Percentiles rank a stretch among this genome's conserved stretches.
Conservation (phyloP, 129 eudicot species). For the Oenanthe sinensis region DNA sequence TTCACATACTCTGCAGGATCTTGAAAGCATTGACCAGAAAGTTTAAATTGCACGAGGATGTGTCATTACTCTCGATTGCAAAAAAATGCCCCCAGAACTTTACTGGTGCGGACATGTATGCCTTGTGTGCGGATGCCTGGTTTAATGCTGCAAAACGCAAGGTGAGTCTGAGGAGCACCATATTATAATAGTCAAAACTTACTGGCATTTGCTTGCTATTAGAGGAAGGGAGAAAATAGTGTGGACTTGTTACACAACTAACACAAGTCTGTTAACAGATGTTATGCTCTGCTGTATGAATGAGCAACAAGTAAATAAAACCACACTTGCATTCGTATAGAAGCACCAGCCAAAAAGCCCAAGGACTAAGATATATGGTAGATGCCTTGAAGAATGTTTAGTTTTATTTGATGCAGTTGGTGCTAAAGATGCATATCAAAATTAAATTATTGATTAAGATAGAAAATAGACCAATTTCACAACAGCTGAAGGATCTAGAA, state of each 20-base stretch:
- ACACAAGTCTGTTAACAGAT: background rate
- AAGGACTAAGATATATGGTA: background rate
- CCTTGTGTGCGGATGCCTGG: slow-evolving; percentile 99
- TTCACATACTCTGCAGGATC: slow-evolving; percentile 43
- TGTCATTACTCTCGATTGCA: slow-evolving; percentile 63
- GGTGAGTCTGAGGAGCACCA: slow-evolving; percentile 31
- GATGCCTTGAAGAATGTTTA: background rate
- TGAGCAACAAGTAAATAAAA: background rate
- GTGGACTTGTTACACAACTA: background rate
- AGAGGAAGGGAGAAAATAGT: background rate
- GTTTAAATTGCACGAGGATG: slow-evolving; percentile 84
- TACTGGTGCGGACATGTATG: slow-evolving; percentile 99
- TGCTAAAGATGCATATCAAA: background rate
- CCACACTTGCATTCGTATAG: background rate
- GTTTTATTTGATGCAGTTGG: background rate
- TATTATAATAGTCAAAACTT: background rate
- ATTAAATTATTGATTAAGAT: background rate
- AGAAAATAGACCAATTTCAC: background rate
- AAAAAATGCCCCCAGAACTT: slow-evolving; percentile 84
- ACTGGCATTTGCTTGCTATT: background rate
- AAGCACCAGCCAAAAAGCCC: background rate
- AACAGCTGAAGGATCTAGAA: background rate
- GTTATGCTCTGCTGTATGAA: background rate
- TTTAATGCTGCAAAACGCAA: slow-evolving; percentile 91
- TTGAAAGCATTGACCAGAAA: slow-evolving; percentile 86